Conservation (phyloP, 805 yeast species). For the Pichia nanzhaoensis region DNA sequence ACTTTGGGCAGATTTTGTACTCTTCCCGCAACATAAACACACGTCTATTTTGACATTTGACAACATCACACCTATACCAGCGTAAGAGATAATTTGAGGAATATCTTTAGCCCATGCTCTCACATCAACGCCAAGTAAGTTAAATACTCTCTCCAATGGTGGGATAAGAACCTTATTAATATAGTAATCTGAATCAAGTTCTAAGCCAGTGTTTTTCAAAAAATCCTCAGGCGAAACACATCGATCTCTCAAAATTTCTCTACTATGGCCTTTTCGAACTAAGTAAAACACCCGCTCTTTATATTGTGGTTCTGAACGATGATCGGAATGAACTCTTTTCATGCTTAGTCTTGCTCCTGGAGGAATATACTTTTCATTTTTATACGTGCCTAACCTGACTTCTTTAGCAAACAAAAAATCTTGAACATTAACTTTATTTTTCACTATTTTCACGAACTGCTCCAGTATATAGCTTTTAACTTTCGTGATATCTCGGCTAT, state of each 20-base stretch:
- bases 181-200: conserved; percentile 78
- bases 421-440: conserved; percentile 58
- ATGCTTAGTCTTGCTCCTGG: conserved; percentile 88
- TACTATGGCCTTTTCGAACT: conserved; percentile 51
- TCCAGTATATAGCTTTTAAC: conserved; percentile 59
- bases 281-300: conserved; percentile 84
- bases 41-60: conserved; percentile 20
- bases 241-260: conserved; percentile 63
- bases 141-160: conserved; percentile 80
- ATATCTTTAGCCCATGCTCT: conserved; percentile 67
- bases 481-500: conserved; percentile 58
- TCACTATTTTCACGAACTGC: conserved; percentile 61
- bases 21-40: conserved; percentile 29
- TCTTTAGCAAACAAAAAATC: conserved; percentile 92
- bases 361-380: conserved; percentile 65
- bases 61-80: conserved; percentile 14
- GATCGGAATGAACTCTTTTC: conserved; percentile 55
- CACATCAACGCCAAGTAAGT: conserved; percentile 75
- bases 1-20: too few species aligned
- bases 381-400: conserved; percentile 78
- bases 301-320: conserved; percentile 77
- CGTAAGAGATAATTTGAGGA: conserved; percentile 35
- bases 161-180: conserved; percentile 80
- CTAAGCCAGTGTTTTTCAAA: conserved; percentile 34
- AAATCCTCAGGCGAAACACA: conserved; percentile 75